Evolutionary conservation across 2,329 filamentous ascomycete genomes (phyloP), one percentile per base, ranked within the genome.

Genomic region (Clonostachys sp.): DNA sequence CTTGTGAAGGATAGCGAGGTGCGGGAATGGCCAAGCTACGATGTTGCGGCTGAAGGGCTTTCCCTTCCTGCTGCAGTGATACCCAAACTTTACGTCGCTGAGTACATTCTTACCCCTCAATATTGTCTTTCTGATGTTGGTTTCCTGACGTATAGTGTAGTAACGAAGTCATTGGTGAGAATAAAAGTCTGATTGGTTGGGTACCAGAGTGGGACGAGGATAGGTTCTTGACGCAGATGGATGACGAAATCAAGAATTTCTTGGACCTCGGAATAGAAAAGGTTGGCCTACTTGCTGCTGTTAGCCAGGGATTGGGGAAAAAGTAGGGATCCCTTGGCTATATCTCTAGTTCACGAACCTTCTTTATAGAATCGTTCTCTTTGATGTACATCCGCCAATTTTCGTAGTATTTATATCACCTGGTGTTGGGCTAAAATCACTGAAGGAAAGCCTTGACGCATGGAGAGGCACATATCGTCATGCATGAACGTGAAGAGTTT

Each of bases 1-100:
- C 58, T 68, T 7, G 56, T 66, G 0, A 44, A 48, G 1, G 52
- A 63, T 1, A 49, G 60, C 1, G 45, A 49, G 6, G 45, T 48
- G 7, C 46, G 55, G 6, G 33, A 55, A 17, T 69, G 62, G 65
- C 54, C 61, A 2, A 61, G 54, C 36, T 56, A 64, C 10, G 58
- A 67, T 1, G 45, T 54, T 43, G 65, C 61, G 6, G 62, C 63
- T 2, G 57, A 65, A n/a, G 36, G 41, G 2, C 51, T 67, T 5
- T 59, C 57, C 0, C 57, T 66, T n/a, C 65, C 64, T 5, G 48
- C 46, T 5, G 40, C 30, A n/a, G 57, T 50, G 45, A 47, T 62
- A 14, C 50, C 51, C 12, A 48, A 51, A 7, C 59, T 63, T 46
- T 53, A 55, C 18, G 56, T 54, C 20, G 55, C 57, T 5, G 53